Base-by-base conservation (phyloP, 2,329 filamentous ascomycete species). In the Alternaria ethzedia region DNA sequence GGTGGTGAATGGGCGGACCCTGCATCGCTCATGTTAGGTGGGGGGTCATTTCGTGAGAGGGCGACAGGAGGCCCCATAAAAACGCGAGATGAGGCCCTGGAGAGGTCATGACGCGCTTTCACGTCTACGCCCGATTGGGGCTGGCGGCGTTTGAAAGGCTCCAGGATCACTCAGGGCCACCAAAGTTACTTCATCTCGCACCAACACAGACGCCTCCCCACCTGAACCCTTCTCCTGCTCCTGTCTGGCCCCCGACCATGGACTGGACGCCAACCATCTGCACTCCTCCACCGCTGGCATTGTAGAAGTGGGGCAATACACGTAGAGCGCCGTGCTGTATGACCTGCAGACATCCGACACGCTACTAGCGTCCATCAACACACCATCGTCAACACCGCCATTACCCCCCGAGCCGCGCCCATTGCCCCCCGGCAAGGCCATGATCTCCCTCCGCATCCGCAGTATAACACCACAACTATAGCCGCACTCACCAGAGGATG, bases 401-500 rank as follows among this genome's bases (percentile, higher is more conserved):
- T 63, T 63, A 64, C 49, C 63, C 70, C 49, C 61, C 70, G 65
- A 74, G 70, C 70, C 73, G 73, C 70, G 47, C 66, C 61, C 59
- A 68, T 67, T 70, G 69, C 65, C 71, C 54, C 70, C 65, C 62
- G 66, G 44, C 15, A 63, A 70, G 76, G 75, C 71, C 74, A 79
- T 78, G 76, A 63, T 59, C 66, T 54, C 58, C 65, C 70, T 56
- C 63, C 64, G 57, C 61, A 70, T 45, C 61, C 64, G 62, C 65
- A 61, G 61, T 57, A 55, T 45, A 50, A 36, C 54, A 65, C 52
- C 65, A 66, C 65, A 59, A 54, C 67, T 62, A 65, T 60, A 65
- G 51, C 57, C 58, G 23, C 55, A 63, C 66, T 52, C 64, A 45
- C 63, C 61, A 73, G 75, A 78, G 71, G 65, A 80, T 80, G 79